phyloP scores from a whole-genome alignment of 257 asterid genomes.

The Galeopsis tetrahit region DNA sequence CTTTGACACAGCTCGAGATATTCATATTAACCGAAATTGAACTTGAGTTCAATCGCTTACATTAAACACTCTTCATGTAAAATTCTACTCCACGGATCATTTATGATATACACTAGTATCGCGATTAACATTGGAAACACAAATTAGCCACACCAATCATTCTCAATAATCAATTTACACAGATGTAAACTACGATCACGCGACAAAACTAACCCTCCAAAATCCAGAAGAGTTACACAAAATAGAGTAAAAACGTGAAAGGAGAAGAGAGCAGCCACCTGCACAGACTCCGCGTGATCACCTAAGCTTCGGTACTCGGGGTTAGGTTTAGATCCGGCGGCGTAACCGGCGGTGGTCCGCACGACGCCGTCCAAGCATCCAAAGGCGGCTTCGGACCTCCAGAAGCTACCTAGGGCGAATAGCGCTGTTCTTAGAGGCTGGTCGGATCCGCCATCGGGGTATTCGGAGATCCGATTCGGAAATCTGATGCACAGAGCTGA shows the following conservation, averaged over 20 bases:
- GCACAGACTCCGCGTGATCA: constrained; percentile 93
- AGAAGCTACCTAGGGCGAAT: constrained; percentile 94
- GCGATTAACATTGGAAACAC: background rate
- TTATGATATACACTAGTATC: background rate
- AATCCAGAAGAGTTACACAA: constrained; percentile 2
- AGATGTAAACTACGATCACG: constrained; percentile 9
- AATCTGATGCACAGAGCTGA: constrained; percentile 67
- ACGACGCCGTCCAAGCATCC: constrained; percentile 90
- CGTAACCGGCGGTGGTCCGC: constrained; percentile 74
- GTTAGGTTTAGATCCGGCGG: constrained; percentile 77
- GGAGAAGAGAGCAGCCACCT: constrained; percentile 47
- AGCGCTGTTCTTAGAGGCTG: constrained; percentile 63
- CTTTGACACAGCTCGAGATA: background rate
- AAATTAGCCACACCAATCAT: background rate
- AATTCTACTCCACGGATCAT: background rate
- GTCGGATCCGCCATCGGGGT: constrained; percentile 41
- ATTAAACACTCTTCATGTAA: constrained; percentile 4
- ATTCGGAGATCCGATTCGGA: constrained; percentile 57
- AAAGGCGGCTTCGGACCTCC: constrained; percentile 93
- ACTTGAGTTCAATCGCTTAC: constrained; percentile 14
- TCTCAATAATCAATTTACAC: constrained; percentile 20
- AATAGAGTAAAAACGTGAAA: background rate
- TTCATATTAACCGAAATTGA: constrained; percentile 11
- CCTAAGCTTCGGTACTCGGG: constrained; percentile 90
- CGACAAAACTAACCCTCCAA: background rate